Percentiles rank a stretch among this genome's conserved stretches.
Evolutionary conservation across 495 filamentous ascomycete species (phyloP).

Genomic region (Wilcoxina mikolae): DNA sequence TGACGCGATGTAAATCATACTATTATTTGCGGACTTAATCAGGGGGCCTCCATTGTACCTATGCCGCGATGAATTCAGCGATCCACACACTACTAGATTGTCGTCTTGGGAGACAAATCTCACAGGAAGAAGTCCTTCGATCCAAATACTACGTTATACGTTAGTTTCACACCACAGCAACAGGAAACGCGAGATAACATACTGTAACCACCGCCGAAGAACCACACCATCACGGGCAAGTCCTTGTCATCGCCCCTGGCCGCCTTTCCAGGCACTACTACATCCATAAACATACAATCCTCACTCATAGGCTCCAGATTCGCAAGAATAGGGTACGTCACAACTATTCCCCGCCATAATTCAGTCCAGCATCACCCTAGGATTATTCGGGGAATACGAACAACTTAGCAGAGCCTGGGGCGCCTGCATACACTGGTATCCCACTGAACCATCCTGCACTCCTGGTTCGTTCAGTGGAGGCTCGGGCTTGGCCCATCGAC

Average conservation of each 20-base stretch:
- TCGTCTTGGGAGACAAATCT: neutral
- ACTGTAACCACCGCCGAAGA: constrained; percentile 27
- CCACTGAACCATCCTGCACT: constrained; percentile 39
- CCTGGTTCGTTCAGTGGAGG: constrained; percentile 34
- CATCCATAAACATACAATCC: constrained; percentile 36
- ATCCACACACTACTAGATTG: neutral
- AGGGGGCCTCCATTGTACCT: constrained; percentile 29
- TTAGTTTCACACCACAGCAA: neutral
- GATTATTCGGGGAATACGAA: no score
- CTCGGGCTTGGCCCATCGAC: constrained; percentile 43
- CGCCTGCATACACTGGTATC: constrained; percentile 34
- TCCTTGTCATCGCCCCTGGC: constrained; percentile 27
- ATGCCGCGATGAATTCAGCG: neutral
- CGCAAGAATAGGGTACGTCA: constrained; percentile 19
- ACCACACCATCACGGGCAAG: constrained; percentile 24
- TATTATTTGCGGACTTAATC: constrained; percentile 32
- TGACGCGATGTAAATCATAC: constrained; percentile 34
- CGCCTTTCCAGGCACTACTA: constrained; percentile 32
- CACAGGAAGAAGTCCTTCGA: constrained; percentile 21
- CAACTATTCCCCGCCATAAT: constrained; percentile 17
- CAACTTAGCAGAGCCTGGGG: constrained; percentile 33
- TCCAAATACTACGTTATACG: constrained; percentile 15
- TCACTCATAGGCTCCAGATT: constrained; percentile 21
- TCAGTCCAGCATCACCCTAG: no score
- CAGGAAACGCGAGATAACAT: neutral